Evolutionary conservation across 2,329 filamentous ascomycete genomes (phyloP).

Genomic region (Arachnomyces sp.): DNA sequence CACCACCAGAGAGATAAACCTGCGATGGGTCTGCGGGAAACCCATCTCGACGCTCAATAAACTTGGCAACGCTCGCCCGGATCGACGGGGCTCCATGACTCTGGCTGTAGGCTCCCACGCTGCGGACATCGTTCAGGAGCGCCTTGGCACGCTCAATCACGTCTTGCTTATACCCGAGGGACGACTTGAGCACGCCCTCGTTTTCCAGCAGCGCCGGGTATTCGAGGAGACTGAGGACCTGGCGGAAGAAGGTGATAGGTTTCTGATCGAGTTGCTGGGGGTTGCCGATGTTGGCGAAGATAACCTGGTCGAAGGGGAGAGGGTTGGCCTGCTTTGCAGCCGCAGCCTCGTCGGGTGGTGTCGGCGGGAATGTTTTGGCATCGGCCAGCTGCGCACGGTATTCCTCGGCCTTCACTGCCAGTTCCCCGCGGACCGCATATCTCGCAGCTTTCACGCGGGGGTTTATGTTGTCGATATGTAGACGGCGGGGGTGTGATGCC

Average conservation of each 20-base stretch:
- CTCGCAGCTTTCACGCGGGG: slow-evolving; percentile 75
- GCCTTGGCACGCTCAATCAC: slow-evolving; percentile 74
- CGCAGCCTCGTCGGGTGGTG: slow-evolving; percentile 12
- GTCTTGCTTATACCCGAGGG: slow-evolving; percentile 81
- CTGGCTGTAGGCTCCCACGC: slow-evolving; percentile 92
- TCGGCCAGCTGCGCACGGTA: slow-evolving; percentile 62
- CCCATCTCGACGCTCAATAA: slow-evolving; percentile 87
- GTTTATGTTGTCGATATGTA: slow-evolving; percentile 87
- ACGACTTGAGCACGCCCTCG: slow-evolving; percentile 64
- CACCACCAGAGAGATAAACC: slow-evolving; percentile 86
- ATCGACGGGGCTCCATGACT: slow-evolving; percentile 82
- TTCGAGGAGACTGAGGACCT: slow-evolving; percentile 87
- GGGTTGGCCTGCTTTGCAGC: slow-evolving; percentile 30
- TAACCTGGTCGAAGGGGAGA: slow-evolving; percentile 84
- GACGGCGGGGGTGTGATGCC: slow-evolving; percentile 37
- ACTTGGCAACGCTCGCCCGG: slow-evolving; percentile 80
- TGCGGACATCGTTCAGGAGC: slow-evolving; percentile 74
- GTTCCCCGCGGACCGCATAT: slow-evolving; percentile 93
- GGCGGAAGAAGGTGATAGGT: slow-evolving; percentile 97
- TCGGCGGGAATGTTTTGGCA: too few species aligned
- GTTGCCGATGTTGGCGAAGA: slow-evolving; percentile 98
- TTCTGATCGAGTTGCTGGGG: slow-evolving; percentile 98
- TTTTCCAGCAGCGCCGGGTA: slow-evolving; percentile 79
- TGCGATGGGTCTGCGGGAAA: slow-evolving; percentile 70
- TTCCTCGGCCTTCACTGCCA: slow-evolving; percentile 86